These are phyloP conservation scores for Takakia lepidozioides DNA, from an alignment of 225 moss, liverwort and hornwort species.

Conservation along the genomic window DNA sequence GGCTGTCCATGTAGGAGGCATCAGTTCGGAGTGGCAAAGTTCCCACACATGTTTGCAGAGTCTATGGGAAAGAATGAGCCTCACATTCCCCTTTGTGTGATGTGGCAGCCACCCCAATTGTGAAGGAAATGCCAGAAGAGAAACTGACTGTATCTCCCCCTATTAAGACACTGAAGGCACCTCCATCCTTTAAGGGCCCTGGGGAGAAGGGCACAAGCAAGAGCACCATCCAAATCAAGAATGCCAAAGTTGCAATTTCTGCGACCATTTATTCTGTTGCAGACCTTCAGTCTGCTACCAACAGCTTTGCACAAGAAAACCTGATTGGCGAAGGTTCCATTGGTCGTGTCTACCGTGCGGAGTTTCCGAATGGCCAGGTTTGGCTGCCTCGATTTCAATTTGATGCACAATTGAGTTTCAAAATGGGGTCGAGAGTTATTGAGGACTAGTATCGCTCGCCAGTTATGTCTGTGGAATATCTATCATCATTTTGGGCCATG, in stretches of 20 bases:
- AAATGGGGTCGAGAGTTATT: not conserved
- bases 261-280: conserved; percentile 58
- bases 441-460: not conserved
- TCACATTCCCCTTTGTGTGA: not conserved
- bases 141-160: conserved; percentile 33
- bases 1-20: no score
- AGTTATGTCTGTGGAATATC: not conserved
- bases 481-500: not conserved
- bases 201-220: conserved; percentile 11
- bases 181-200: conserved; percentile 46
- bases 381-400: no score
- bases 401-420: no score
- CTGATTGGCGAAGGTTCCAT: conserved; percentile 56
- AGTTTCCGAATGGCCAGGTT: conserved; percentile 55
- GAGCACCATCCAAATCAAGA: conserved; percentile 25
- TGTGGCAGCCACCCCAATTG: conserved; percentile 9
- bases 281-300: conserved; percentile 60
- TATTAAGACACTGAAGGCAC: conserved; percentile 45
- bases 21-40: no score
- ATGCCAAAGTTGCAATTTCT: conserved; percentile 37
- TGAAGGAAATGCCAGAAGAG: conserved; percentile 9
- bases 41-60: not conserved
- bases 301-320: conserved; percentile 55
- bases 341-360: conserved; percentile 55
- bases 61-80: not conserved